These are phyloP conservation scores for Perilla frutescens DNA, from an alignment of 257 asterid species.

Conservation along the genomic window DNA sequence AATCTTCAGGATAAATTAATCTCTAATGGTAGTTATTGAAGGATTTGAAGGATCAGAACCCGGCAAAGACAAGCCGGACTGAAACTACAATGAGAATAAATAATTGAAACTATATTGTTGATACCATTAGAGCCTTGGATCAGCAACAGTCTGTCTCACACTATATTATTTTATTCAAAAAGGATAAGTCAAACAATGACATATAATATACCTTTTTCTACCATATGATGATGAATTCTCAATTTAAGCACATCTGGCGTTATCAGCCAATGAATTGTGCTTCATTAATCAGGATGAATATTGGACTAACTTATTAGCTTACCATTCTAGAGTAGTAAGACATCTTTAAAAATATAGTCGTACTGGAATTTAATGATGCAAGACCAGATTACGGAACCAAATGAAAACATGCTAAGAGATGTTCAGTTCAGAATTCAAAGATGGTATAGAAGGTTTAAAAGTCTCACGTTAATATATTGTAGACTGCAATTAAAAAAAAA, in stretches of 20 bases:
- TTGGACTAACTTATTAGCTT: neutral
- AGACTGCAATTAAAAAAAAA: neutral
- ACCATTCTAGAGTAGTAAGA: neutral
- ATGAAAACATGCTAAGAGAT: neutral
- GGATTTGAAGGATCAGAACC: conserved; percentile 28
- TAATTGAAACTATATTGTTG: neutral
- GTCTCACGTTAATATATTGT: neutral
- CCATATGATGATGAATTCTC: neutral
- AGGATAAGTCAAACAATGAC: neutral
- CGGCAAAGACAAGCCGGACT: neutral
- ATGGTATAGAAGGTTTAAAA: neutral
- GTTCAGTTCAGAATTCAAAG: neutral
- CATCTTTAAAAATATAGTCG: neutral
- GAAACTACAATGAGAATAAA: neutral
- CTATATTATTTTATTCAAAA: neutral
- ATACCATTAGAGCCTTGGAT: conserved; percentile 12
- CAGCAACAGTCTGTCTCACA: conserved; percentile 8
- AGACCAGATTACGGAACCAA: neutral
- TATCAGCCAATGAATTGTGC: neutral
- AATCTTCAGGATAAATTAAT: neutral
- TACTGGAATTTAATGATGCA: neutral
- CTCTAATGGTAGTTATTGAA: conserved; percentile 4
- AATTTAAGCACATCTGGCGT: neutral
- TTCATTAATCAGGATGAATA: neutral
- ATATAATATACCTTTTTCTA: neutral